Evolutionary conservation across 257 asterid species (phyloP).

Genomic region (Lycium barbarum): DNA sequence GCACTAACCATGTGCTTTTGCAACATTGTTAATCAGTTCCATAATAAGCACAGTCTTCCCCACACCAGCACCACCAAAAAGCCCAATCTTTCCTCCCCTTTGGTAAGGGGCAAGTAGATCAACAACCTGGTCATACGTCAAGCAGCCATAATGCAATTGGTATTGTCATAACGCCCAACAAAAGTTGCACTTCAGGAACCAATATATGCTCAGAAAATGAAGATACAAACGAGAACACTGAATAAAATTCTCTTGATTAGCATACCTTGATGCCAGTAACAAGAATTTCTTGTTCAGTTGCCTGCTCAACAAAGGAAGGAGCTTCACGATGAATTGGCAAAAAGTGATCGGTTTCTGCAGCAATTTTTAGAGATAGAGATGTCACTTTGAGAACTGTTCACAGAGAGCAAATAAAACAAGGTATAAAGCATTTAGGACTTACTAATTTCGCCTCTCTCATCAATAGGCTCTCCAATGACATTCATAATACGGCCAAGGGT

Average conservation of each 20-base stretch:
- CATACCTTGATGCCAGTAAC: constrained; percentile 97
- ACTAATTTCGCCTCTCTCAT: constrained; percentile 83
- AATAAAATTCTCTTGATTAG: background rate
- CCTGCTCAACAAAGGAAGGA: constrained; percentile 94
- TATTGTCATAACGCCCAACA: background rate
- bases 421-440: constrained; percentile 39
- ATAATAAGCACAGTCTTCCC: constrained; percentile 96
- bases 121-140: constrained; percentile 61
- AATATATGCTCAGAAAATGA: background rate
- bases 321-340: constrained; percentile 98
- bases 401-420: background rate
- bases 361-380: constrained; percentile 21
- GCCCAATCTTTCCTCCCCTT: constrained; percentile 98
- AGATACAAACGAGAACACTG: background rate
- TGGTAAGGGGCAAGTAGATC: constrained; percentile 99
- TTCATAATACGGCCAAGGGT: constrained; percentile 97
- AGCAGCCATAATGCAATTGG: background rate
- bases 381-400: background rate
- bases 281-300: constrained; percentile 94
- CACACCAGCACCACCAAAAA: constrained; percentile 98
- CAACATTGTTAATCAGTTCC: constrained; percentile 95
- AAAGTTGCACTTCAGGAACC: background rate
- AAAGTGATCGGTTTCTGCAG: constrained; percentile 82
- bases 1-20: constrained; percentile 89
- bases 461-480: constrained; percentile 97